Base-by-base conservation (phyloP, 257 asterid species). In the Misopates orontium region DNA sequence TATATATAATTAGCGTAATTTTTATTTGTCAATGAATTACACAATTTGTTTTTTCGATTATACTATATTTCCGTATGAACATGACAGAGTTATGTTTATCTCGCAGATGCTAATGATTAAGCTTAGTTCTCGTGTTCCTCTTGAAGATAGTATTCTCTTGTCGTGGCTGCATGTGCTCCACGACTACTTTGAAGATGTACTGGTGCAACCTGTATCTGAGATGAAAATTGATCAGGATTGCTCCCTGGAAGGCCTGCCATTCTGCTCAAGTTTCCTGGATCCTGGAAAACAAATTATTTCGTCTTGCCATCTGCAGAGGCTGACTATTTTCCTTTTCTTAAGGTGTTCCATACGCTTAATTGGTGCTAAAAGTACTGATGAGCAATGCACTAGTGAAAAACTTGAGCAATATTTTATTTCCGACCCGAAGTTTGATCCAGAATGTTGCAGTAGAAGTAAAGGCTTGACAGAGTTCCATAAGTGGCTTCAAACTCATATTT, bases 181-280 rank as follows among this genome's bases (percentile, higher is more conserved):
- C 40, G 62, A 77, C 66, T 70, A 85, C 86, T 94, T 94, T 73
- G 84, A 77, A 66, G 89, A 85, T 77, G 77, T 85, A 56, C 58
- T 90, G 13, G 65, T 71, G 66, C 85, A 71, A 71, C 88, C 95
- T 17, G 59, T 94, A 69, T 64, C 70, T 18, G 78, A 72, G 31
- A 70, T 18, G 22, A 73, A 79, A 68, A 68, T 73, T 53, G 81
- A 74, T 36, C 71, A 28, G 20, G 74, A 73, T 69, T 82, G 73
- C 77, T 68, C 72, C 60, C 75, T 86, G 47, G 96, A 90, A 74
- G 97, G 79, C 70, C 85, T 95, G 0, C 99, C 97, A 14, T 88
- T 94, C 75, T 71, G 81, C 81, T 73, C 80, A 18, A 75, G 82
- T 71, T 51, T 69, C 28, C 63, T 19, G 54, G 78, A 73, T 73